Evolutionary conservation across 176 grass and related monocot genomes (phyloP).

Genomic region (Dactylis glomerata): DNA sequence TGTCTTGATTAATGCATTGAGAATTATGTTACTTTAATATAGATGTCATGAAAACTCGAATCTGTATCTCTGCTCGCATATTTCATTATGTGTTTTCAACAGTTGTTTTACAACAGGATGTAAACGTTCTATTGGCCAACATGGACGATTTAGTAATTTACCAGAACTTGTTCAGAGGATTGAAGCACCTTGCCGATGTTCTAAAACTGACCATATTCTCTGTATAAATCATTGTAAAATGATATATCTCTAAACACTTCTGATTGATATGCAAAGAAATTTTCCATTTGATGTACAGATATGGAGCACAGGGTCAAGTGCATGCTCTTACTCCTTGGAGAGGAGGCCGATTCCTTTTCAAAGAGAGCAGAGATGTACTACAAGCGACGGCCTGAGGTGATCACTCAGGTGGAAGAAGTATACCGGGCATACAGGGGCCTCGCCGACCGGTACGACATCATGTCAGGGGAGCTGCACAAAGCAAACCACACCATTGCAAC

Average conservation of each 20-base stretch:
- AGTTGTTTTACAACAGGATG: background rate
- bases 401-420: constrained; percentile 67
- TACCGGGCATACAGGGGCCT: constrained; percentile 56
- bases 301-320: constrained; percentile 62
- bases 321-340: constrained; percentile 63
- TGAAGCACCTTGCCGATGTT: background rate
- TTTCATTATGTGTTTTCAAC: background rate
- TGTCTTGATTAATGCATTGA: background rate
- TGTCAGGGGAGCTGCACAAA: constrained; percentile 73
- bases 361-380: constrained; percentile 83
- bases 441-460: constrained; percentile 68
- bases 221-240: background rate
- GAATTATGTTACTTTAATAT: too few relatives aligned
- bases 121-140: background rate
- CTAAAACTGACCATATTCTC: background rate
- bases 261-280: background rate
- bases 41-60: background rate
- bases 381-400: constrained; percentile 69
- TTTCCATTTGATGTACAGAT: constrained; percentile 33
- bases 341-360: constrained; percentile 72
- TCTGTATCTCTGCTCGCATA: background rate
- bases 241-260: background rate
- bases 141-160: background rate
- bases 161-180: background rate
- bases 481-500: constrained; percentile 76